These are phyloP conservation scores for Colletotrichum sp. DNA, from an alignment of 2,329 filamentous ascomycete species.

Conservation along the genomic window DNA sequence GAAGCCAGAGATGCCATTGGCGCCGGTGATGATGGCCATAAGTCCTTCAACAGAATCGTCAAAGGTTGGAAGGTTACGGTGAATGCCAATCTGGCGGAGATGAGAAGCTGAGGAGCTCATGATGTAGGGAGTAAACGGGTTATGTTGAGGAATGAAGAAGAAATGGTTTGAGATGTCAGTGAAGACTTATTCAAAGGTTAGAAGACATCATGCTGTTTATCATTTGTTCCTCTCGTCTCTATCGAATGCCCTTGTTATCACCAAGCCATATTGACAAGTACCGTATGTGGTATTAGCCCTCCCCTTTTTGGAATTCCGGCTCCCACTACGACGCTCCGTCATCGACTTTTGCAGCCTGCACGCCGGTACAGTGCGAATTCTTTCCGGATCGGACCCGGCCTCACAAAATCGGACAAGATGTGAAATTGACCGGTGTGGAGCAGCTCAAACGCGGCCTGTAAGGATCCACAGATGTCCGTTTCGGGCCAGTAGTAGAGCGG, in stretches of 20 bases:
- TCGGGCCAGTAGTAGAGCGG: neutral
- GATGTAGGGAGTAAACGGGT: neutral
- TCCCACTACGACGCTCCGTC: neutral
- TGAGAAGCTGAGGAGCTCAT: neutral
- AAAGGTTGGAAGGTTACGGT: neutral
- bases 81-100: neutral
- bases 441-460: neutral
- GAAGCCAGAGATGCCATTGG: slow-evolving; percentile 10
- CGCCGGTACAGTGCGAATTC: neutral
- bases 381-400: neutral
- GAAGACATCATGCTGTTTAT: neutral
- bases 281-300: rapidly evolving
- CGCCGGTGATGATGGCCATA: neutral
- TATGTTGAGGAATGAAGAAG: rapidly evolving
- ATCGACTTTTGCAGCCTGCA: neutral
- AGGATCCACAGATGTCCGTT: neutral
- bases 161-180: neutral
- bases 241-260: too few species aligned
- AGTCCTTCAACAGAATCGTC: neutral
- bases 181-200: too few species aligned
- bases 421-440: neutral
- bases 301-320: neutral
- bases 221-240: too few species aligned
- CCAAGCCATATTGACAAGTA: too few species aligned
- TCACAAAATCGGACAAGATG: neutral